A percentile compares a stretch with the other conserved stretches of the same genome.
Conservation (phyloP, 1,139 yeast species). For the Saccharomyces uvarum region DNA sequence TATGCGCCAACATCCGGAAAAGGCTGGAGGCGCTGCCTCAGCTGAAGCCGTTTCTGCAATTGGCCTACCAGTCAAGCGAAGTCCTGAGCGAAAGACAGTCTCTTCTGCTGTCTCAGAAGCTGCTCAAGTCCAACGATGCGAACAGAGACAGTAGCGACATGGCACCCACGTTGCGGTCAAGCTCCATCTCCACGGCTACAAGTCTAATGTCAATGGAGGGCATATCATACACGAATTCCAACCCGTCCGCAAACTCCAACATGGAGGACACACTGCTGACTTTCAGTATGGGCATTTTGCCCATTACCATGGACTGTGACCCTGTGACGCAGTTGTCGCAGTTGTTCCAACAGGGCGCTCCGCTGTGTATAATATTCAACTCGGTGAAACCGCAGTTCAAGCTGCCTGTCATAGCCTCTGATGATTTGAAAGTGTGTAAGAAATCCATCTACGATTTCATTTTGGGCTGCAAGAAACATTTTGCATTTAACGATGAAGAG, state of each 20-base stretch:
- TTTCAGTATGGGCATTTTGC: slow-evolving; percentile 68
- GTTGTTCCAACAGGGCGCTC: slow-evolving; percentile 85
- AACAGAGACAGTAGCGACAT: slow-evolving; percentile 18
- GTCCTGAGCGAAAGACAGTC: slow-evolving; percentile 68
- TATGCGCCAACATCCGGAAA: slow-evolving; percentile 53
- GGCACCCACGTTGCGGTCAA: slow-evolving; percentile 17
- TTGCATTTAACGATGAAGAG: slow-evolving; percentile 70
- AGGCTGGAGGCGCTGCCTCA: slow-evolving; percentile 61
- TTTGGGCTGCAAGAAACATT: slow-evolving; percentile 73
- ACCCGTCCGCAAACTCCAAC: slow-evolving; percentile 27
- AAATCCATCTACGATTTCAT: slow-evolving; percentile 86
- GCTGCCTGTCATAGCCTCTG: slow-evolving; percentile 53
- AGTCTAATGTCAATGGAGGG: slow-evolving; percentile 20
- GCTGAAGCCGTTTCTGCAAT: slow-evolving; percentile 59
- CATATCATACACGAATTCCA: slow-evolving; percentile 15
- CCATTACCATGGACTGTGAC: slow-evolving; percentile 68
- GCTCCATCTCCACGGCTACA: slow-evolving; percentile 22
- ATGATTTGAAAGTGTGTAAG: slow-evolving; percentile 78
- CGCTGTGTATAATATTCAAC: slow-evolving; percentile 79
- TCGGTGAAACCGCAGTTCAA: slow-evolving; percentile 37
- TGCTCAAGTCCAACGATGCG: slow-evolving; percentile 25
- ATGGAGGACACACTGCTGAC: slow-evolving; percentile 38
- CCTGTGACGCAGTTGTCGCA: slow-evolving; percentile 91
- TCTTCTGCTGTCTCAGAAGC: slow-evolving; percentile 42
- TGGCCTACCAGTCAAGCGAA: slow-evolving; percentile 58